Conservation (phyloP, 306 rosid species). For the Quercus glauca region DNA sequence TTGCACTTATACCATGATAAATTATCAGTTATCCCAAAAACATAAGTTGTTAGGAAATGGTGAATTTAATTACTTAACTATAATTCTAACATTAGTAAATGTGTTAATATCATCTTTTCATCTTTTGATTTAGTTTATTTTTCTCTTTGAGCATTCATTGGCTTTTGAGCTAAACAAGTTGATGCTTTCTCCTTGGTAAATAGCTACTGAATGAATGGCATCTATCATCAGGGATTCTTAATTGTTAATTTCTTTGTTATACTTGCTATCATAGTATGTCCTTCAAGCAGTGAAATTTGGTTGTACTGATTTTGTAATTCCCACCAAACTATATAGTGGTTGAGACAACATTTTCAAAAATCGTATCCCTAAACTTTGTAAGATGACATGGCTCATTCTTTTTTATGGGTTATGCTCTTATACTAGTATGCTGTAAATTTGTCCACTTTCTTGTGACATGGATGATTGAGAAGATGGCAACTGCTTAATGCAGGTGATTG, state of each 20-base stretch:
- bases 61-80: too few relatives aligned
- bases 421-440: not conserved
- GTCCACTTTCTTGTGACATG: conserved; percentile 10
- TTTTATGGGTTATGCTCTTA: not conserved
- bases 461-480: conserved; percentile 22
- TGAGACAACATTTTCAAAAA: not conserved
- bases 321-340: not conserved
- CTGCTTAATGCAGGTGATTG: conserved; percentile 59
- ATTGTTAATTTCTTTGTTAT: not conserved
- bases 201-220: not conserved
- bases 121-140: too few relatives aligned
- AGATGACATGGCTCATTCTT: not conserved
- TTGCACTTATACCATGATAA: too few relatives aligned
- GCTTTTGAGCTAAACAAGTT: too few relatives aligned
- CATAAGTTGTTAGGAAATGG: too few relatives aligned
- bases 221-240: not conserved
- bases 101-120: too few relatives aligned
- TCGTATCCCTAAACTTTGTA: not conserved
- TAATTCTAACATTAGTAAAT: too few relatives aligned
- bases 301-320: not conserved
- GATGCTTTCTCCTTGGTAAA: too few relatives aligned
- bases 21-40: too few relatives aligned
- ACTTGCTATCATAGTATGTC: not conserved
- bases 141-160: too few relatives aligned
- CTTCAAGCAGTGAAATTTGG: not conserved